Evolutionary conservation across 176 grass and related monocot genomes (phyloP).

Genomic region (Thalia dealbata): DNA sequence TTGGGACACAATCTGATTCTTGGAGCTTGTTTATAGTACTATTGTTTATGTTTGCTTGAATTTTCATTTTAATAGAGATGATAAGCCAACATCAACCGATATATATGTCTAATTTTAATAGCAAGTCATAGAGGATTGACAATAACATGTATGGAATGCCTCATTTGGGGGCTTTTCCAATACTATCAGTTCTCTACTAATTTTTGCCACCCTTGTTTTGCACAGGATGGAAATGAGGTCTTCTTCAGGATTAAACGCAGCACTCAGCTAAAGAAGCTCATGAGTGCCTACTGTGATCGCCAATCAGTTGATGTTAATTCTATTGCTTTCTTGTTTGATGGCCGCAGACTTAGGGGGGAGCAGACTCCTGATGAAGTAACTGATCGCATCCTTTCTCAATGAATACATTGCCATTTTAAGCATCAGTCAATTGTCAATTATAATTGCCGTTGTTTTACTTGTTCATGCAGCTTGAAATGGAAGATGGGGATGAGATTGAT

Average conservation of each 20-base stretch:
- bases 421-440: not conserved
- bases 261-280: conserved; percentile 9
- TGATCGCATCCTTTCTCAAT: not conserved
- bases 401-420: not conserved
- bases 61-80: too few species aligned
- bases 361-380: conserved; percentile 12
- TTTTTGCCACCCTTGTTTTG: not conserved
- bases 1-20: too few species aligned
- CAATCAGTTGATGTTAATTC: conserved; percentile 10
- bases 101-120: too few species aligned
- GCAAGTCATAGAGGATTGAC: too few species aligned
- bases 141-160: too few species aligned
- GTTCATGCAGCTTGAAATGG: conserved; percentile 68
- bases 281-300: conserved; percentile 15
- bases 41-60: too few species aligned
- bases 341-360: conserved; percentile 10
- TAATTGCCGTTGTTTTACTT: not conserved
- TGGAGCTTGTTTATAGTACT: too few species aligned
- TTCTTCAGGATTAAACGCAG: conserved; percentile 16
- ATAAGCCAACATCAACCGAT: too few species aligned
- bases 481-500: conserved; percentile 77
- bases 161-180: not conserved
- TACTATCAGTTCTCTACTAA: not conserved
- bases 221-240: conserved; percentile 12
- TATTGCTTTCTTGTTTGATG: conserved; percentile 12